Percentiles rank a stretch among this genome's conserved stretches.
phyloP scores from a whole-genome alignment of 2,329 filamentous ascomycete genomes.

The Acrodontium crateriforme region DNA sequence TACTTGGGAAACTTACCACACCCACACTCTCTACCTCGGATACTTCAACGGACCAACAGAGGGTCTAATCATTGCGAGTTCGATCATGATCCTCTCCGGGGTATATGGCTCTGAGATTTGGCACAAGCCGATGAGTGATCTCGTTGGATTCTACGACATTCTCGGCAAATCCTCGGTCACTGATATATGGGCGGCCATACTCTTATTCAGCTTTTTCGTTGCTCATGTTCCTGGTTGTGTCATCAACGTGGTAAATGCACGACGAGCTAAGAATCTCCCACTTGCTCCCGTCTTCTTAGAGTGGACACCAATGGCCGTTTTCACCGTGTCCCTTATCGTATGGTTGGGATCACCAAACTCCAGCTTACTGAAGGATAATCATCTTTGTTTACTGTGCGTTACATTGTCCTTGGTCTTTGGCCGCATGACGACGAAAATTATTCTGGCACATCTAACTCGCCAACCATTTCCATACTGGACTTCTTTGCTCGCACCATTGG shows the following conservation, averaged over 20 bases:
- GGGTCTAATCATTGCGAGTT: slow-evolving; percentile 76
- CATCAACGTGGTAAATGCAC: slow-evolving; percentile 66
- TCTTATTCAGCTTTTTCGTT: slow-evolving; percentile 32
- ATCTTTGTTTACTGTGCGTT: slow-evolving; percentile 80
- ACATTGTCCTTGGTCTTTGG: slow-evolving; percentile 97
- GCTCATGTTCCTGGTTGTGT: slow-evolving; percentile 80
- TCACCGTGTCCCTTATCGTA: slow-evolving; percentile 56
- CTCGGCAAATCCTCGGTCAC: slow-evolving; percentile 63
- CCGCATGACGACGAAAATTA: slow-evolving; percentile 97
- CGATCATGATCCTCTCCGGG: slow-evolving; percentile 74
- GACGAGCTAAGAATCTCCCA: slow-evolving; percentile 57
- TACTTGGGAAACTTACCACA: slow-evolving; percentile 99
- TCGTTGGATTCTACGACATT: slow-evolving; percentile 48
- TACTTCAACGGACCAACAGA: slow-evolving; percentile 97
- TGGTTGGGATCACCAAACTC: slow-evolving; percentile 91
- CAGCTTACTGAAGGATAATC: slow-evolving; percentile 65
- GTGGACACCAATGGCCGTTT: slow-evolving; percentile 83
- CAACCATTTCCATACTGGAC: slow-evolving; percentile 98
- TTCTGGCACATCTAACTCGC: slow-evolving; percentile 81
- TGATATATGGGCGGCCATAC: slow-evolving; percentile 68
- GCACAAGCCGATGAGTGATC: slow-evolving; percentile 57
- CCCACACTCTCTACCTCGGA: slow-evolving; percentile 89
- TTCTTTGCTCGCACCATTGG: slow-evolving; percentile 71
- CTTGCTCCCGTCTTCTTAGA: slow-evolving; percentile 76
- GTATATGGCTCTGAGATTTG: slow-evolving; percentile 81